A percentile compares a stretch with the other conserved stretches of the same genome.
Evolutionary conservation across 2,329 filamentous ascomycete genomes (phyloP).

Genomic region (Lojkania enalia): DNA sequence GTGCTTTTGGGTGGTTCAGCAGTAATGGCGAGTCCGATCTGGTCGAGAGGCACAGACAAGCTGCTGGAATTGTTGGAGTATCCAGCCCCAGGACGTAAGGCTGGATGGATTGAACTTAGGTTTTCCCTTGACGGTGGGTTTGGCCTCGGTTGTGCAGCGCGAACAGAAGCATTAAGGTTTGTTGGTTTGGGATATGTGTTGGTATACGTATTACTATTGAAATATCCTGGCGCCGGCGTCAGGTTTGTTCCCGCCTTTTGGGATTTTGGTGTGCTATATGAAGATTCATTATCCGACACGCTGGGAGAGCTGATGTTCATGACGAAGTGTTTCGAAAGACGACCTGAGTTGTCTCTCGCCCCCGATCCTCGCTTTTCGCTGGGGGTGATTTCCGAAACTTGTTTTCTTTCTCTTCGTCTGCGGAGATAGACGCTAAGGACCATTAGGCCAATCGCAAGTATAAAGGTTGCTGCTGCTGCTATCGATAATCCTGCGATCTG

Average conservation of each 20-base stretch:
- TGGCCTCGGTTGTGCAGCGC: too few species aligned
- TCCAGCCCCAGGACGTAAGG: conserved; percentile 26
- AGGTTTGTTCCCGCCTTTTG: background rate
- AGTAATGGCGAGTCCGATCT: conserved; percentile 45
- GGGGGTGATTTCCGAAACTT: conserved; percentile 14
- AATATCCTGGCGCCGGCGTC: background rate
- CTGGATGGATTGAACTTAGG: conserved; percentile 17
- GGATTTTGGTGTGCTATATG: background rate
- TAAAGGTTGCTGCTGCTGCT: conserved; percentile 41
- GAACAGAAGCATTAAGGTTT: conserved; percentile 3
- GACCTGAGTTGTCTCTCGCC: conserved; percentile 18
- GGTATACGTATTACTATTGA: background rate
- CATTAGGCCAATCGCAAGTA: conserved; percentile 45
- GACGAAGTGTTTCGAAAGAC: conserved; percentile 27
- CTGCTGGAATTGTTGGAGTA: conserved; percentile 25
- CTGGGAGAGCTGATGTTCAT: conserved; percentile 1
- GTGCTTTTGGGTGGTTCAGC: conserved; percentile 37
- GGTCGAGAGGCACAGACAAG: conserved; percentile 31
- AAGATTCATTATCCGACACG: background rate
- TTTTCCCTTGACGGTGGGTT: conserved; percentile 6
- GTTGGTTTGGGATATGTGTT: background rate
- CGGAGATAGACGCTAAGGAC: conserved; percentile 41
- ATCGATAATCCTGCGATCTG: conserved; percentile 46
- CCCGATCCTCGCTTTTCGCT: conserved; percentile 24
- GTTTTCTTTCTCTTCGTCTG: conserved; percentile 36